Conservation (phyloP, 257 asterid species). For the Handroanthus guayacan region DNA sequence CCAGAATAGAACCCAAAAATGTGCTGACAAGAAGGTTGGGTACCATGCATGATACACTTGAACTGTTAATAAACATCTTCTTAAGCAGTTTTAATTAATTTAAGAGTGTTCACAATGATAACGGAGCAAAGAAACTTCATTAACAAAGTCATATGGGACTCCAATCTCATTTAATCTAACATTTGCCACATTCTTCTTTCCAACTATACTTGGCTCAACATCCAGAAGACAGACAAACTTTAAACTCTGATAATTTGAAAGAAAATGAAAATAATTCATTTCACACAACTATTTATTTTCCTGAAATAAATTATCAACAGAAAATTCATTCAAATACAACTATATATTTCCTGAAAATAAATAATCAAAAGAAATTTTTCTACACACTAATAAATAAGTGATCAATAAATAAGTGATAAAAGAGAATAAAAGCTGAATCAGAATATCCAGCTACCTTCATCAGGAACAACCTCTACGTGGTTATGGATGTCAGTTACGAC, state of each 20-base stretch:
- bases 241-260: not conserved
- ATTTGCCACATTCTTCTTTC: not conserved
- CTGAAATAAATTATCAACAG: not conserved
- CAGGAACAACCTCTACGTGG: constrained; percentile 70
- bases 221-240: not conserved
- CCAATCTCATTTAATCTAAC: not conserved
- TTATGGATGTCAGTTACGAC: constrained; percentile 66
- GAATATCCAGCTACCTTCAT: constrained; percentile 71
- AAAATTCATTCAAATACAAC: constrained; percentile 8
- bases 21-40: not conserved
- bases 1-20: not conserved
- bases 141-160: not conserved
- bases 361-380: not conserved
- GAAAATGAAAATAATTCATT: not conserved
- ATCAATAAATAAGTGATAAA: not conserved
- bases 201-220: constrained; percentile 9
- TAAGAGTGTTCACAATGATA: not conserved
- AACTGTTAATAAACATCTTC: not conserved
- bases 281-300: constrained; percentile 5
- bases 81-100: not conserved
- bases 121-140: not conserved
- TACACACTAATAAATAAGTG: not conserved
- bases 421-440: constrained; percentile 28
- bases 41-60: not conserved
- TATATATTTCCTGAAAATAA: constrained; percentile 16